phyloP scores from a whole-genome alignment of 768 basidiomycete genomes.

The Cyclocybe cylindracea region DNA sequence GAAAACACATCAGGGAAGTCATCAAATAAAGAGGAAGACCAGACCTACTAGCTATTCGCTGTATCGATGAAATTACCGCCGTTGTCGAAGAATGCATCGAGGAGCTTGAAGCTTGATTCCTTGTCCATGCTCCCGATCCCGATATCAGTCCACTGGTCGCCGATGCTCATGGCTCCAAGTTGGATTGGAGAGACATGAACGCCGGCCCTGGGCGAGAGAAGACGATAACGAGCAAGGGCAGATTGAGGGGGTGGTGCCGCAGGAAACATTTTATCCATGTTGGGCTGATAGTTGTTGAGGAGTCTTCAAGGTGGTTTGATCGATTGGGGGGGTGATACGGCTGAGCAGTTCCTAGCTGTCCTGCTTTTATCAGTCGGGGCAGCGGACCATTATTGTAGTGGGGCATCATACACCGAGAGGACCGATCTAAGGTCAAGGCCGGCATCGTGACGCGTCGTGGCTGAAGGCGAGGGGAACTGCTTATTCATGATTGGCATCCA shows the following conservation, averaged over 20 bases:
- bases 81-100: constrained; percentile 39
- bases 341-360: too few species aligned
- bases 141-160: constrained; percentile 38
- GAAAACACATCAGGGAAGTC: background rate
- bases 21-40: too few species aligned
- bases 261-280: background rate
- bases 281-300: too few species aligned
- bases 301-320: too few species aligned
- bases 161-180: constrained; percentile 52
- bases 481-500: too few species aligned
- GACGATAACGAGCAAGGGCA: constrained; percentile 35
- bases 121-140: constrained; percentile 36
- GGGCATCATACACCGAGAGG: too few species aligned
- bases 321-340: too few species aligned
- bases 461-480: too few species aligned
- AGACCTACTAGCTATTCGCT: constrained; percentile 36
- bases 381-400: too few species aligned
- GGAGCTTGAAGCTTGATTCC: constrained; percentile 38
- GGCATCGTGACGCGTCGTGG: too few species aligned
- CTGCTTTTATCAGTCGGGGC: too few species aligned
- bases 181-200: constrained; percentile 50
- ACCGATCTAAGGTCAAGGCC: too few species aligned
- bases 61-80: constrained; percentile 48
- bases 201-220: constrained; percentile 39
- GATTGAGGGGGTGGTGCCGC: constrained; percentile 25